A percentile compares a stretch with the other conserved stretches of the same genome.
phyloP scores from a whole-genome alignment of 1,284 basidiomycete genomes.

The Cystobasidium slooffiae region DNA sequence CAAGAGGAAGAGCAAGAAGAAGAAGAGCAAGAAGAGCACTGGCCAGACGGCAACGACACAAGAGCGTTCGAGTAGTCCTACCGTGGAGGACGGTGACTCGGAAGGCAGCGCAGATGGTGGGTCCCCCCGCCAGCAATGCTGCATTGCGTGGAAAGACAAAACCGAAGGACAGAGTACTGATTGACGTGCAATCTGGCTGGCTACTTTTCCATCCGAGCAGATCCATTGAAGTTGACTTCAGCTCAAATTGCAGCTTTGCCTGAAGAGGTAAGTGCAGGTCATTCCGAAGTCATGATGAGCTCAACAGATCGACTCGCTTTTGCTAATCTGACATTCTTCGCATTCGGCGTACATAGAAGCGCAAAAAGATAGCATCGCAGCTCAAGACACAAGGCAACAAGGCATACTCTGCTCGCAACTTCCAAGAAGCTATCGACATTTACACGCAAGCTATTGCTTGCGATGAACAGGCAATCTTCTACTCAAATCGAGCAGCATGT shows the following conservation, averaged over 20 bases:
- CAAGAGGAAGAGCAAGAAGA: conserved; percentile 42
- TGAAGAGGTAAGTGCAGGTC: conserved; percentile 18
- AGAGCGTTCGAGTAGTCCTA: conserved; percentile 25
- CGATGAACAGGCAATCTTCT: conserved; percentile 89
- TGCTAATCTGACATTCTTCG: not conserved
- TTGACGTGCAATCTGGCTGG: not conserved
- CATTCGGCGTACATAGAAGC: conserved; percentile 60
- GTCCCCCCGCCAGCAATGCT: not conserved
- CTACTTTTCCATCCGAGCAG: not conserved
- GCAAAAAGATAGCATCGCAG: conserved; percentile 71
- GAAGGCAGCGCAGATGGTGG: conserved; percentile 35
- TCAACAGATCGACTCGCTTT: not conserved
- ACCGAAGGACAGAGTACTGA: not conserved
- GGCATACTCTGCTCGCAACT: conserved; percentile 81
- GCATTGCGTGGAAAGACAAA: not conserved
- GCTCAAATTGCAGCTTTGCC: conserved; percentile 33
- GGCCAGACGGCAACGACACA: not conserved
- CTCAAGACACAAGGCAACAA: conserved; percentile 90
- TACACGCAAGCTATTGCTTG: conserved; percentile 93
- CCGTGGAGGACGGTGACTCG: conserved; percentile 34
- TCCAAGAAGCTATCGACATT: conserved; percentile 73
- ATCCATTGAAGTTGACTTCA: conserved; percentile 30
- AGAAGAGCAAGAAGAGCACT: conserved; percentile 42
- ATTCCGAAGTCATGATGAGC: not conserved
- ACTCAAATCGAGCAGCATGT: conserved; percentile 97